phyloP scores from a whole-genome alignment of 371 early-diverging fungal genomes.

The Syncephalastrum contaminatum region DNA sequence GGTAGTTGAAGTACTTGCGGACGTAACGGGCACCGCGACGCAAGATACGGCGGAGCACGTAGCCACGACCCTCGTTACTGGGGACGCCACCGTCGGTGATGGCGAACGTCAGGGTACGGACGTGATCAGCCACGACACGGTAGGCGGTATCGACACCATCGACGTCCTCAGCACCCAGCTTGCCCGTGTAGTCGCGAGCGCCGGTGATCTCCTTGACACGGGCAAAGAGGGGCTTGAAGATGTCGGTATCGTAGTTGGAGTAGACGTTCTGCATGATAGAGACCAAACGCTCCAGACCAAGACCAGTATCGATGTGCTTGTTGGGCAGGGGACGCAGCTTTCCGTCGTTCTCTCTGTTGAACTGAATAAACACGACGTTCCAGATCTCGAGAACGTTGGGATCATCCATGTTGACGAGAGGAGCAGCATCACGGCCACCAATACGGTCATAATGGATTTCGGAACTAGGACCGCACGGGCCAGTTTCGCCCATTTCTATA shows the following conservation, averaged over 20 bases:
- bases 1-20: conserved; percentile 88
- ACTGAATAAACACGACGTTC: conserved; percentile 99
- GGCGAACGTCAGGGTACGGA: conserved; percentile 97
- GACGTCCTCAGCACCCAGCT: conserved; percentile 87
- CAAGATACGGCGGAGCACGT: conserved; percentile 98
- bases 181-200: conserved; percentile 81
- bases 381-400: conserved; percentile 99
- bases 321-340: conserved; percentile 88
- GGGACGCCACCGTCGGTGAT: conserved; percentile 97
- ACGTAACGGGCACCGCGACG: conserved; percentile 97
- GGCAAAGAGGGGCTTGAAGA: conserved; percentile 85
- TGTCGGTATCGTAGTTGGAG: conserved; percentile 99
- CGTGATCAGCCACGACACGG: conserved; percentile 99
- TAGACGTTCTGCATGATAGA: conserved; percentile 95
- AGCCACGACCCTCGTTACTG: conserved; percentile 98
- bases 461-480: conserved; percentile 99
- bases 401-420: conserved; percentile 98
- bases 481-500: conserved; percentile 98
- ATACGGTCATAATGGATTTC: conserved; percentile 99
- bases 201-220: conserved; percentile 86
- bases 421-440: conserved; percentile 93
- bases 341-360: conserved; percentile 96
- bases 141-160: conserved; percentile 98
- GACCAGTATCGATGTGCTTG: conserved; percentile 99
- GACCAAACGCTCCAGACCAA: conserved; percentile 98